A percentile compares a stretch with the other conserved stretches of the same genome.
phyloP scores from a whole-genome alignment of 2,329 filamentous ascomycete genomes.

The Tolypocladium album region DNA sequence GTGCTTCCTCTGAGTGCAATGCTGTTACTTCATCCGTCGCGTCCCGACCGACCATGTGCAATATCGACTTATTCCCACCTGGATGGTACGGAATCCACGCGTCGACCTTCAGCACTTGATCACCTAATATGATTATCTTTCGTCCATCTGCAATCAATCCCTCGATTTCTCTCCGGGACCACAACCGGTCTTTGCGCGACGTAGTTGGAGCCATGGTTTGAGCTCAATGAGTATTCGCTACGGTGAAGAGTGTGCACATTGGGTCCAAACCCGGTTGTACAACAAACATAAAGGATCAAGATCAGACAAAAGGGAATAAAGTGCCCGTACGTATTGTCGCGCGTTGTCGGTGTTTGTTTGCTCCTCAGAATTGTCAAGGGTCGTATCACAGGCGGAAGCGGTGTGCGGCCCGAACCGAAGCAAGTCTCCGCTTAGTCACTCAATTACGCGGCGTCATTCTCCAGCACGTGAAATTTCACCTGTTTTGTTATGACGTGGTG shows the following conservation, averaged over 20 bases:
- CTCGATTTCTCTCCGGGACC: conserved; percentile 37
- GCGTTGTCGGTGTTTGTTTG: neutral
- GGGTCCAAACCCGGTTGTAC: neutral
- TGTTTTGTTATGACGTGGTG: no score
- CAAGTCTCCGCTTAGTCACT: no score
- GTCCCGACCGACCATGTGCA: conserved; percentile 88
- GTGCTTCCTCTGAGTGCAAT: conserved; percentile 78
- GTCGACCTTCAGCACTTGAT: conserved; percentile 76
- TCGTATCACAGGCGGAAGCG: neutral
- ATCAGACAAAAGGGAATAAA: neutral
- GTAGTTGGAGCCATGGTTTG: neutral
- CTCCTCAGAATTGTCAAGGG: neutral
- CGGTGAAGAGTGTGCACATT: neutral
- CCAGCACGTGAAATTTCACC: no score
- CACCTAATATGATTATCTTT: conserved; percentile 70
- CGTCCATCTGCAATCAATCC: conserved; percentile 72
- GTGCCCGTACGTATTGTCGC: neutral
- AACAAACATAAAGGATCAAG: neutral
- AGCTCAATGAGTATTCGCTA: neutral
- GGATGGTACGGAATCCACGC: conserved; percentile 85
- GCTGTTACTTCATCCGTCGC: conserved; percentile 89
- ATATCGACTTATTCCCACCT: conserved; percentile 81
- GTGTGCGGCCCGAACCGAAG: neutral
- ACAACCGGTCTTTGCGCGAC: neutral
- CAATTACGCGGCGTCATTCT: no score